phyloP scores from a whole-genome alignment of 306 rosid genomes.

The Trichosanthes cucumerina region DNA sequence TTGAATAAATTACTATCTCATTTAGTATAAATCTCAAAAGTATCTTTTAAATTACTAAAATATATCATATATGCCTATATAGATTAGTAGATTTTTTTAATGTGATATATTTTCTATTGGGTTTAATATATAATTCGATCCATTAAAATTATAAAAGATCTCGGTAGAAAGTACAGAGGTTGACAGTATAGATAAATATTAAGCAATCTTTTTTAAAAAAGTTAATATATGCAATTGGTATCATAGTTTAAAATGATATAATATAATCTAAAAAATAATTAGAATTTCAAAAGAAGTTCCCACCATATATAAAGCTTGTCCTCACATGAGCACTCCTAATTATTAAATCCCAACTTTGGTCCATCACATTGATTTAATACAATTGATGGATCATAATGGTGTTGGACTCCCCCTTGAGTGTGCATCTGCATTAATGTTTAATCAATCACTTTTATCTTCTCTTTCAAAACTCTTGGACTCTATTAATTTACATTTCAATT shows the following conservation, averaged over 20 bases:
- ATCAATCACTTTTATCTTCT: neutral
- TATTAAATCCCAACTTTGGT: neutral
- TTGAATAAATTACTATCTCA: too few relatives aligned
- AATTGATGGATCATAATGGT: neutral
- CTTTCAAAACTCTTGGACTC: neutral
- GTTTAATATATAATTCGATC: too few relatives aligned
- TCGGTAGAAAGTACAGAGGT: too few relatives aligned
- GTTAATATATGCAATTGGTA: neutral
- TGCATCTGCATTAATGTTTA: neutral
- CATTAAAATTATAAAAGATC: too few relatives aligned
- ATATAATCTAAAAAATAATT: neutral
- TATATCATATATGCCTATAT: too few relatives aligned
- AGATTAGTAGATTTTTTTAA: too few relatives aligned
- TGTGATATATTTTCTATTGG: too few relatives aligned
- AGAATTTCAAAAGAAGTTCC: neutral
- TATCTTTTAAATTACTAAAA: too few relatives aligned
- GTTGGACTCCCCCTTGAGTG: neutral
- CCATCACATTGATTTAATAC: neutral
- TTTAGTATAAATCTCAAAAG: too few relatives aligned
- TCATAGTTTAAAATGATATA: neutral
- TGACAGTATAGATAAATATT: too few relatives aligned
- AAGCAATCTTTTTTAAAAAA: neutral
- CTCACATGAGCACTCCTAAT: slow-evolving; percentile 1
- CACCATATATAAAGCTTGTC: neutral
- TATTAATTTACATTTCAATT: neutral